Conservation (phyloP, 78 protist species). For the Chrysochromulina tobinii region DNA sequence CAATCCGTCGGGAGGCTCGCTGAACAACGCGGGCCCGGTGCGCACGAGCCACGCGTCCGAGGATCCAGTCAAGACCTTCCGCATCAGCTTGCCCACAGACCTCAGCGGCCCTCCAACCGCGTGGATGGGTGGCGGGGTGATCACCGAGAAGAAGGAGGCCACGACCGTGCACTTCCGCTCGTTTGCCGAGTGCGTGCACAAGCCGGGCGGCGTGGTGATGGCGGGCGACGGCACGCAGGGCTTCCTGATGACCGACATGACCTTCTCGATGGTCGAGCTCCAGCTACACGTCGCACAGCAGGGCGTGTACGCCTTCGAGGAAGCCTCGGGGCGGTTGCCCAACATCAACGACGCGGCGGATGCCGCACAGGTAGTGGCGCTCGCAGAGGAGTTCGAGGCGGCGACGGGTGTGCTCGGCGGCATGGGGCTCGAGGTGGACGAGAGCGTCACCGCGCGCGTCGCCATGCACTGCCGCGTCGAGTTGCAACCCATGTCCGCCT, state of each 20-base stretch:
- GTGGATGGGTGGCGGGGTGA: background rate
- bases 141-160: background rate
- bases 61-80: too few relatives aligned
- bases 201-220: background rate
- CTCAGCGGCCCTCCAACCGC: background rate
- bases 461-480: background rate
- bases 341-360: conserved; percentile 58
- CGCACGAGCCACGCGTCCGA: too few relatives aligned
- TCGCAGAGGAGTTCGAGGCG: conserved; percentile 47
- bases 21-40: too few relatives aligned
- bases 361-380: conserved; percentile 42
- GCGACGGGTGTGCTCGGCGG: background rate
- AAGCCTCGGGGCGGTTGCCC: conserved; percentile 55
- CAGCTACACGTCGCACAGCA: background rate
- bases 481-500: background rate
- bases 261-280: background rate
- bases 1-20: too few relatives aligned
- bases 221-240: conserved; percentile 8
- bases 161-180: background rate
- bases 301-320: background rate
- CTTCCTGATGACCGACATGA: background rate
- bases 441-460: background rate
- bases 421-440: background rate
- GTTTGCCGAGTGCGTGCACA: background rate
- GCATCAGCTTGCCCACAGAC: too few relatives aligned